phyloP scores from a whole-genome alignment of 805 yeast genomes.

The Kodamaea leandrae region DNA sequence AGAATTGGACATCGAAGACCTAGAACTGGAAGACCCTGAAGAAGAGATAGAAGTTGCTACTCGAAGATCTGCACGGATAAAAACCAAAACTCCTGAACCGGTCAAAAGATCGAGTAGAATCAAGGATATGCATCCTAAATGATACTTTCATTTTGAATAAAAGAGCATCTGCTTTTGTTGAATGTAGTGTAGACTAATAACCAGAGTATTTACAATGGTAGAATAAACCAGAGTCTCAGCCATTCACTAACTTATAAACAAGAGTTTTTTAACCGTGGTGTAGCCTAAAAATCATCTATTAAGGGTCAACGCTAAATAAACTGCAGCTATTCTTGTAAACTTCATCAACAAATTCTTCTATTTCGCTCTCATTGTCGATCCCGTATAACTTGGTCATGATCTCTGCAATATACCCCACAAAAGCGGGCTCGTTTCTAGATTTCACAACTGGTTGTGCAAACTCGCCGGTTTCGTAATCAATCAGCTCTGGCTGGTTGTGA shows the following conservation, averaged over 20 bases:
- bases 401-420: constrained; percentile 75
- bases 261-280: too few relatives aligned
- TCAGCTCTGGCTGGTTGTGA: constrained; percentile 9
- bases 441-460: constrained; percentile 55
- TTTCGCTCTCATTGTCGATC: constrained; percentile 24
- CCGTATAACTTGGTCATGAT: constrained; percentile 34
- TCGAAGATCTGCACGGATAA: not conserved
- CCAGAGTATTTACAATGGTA: too few relatives aligned
- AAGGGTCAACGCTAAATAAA: constrained; percentile 21
- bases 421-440: constrained; percentile 91
- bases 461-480: constrained; percentile 20
- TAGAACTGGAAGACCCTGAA: constrained; percentile 13
- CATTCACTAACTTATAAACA: too few relatives aligned
- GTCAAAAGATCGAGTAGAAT: not conserved
- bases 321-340: constrained; percentile 36
- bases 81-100: constrained; percentile 8
- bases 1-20: constrained; percentile 8
- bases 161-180: too few relatives aligned
- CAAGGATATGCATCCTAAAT: not conserved
- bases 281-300: not conserved
- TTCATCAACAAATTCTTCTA: constrained; percentile 32
- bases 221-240: too few relatives aligned
- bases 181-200: too few relatives aligned
- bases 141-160: not conserved
- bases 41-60: constrained; percentile 18